Conservation (phyloP, 2,329 filamentous ascomycete species). For the Colletotrichum plurivorum region DNA sequence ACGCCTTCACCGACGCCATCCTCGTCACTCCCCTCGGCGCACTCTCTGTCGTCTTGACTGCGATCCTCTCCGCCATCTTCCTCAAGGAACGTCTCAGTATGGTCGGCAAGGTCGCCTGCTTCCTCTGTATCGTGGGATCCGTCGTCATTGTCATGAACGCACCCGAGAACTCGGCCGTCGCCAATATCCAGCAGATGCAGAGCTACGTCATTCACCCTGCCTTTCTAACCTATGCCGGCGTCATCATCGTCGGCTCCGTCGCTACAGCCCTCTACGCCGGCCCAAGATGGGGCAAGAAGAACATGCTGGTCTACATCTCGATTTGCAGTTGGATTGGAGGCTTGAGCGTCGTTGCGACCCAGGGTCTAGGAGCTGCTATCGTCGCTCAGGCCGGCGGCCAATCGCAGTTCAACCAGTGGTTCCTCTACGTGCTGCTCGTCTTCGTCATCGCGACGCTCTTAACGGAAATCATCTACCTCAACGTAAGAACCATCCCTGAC, state of each 20-base stretch:
- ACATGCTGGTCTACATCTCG: slow-evolving; percentile 96
- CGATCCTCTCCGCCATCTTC: slow-evolving; percentile 92
- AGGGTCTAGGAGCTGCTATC: slow-evolving; percentile 92
- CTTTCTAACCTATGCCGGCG: slow-evolving; percentile 87
- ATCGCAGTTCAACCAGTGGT: slow-evolving; percentile 97
- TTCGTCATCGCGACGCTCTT: slow-evolving; percentile 92
- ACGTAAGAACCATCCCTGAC: slow-evolving; percentile 66
- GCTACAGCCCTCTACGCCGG: slow-evolving; percentile 85
- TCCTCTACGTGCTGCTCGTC: slow-evolving; percentile 90
- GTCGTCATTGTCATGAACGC: slow-evolving; percentile 96
- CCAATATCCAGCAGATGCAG: slow-evolving; percentile 93
- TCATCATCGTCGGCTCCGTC: slow-evolving; percentile 81
- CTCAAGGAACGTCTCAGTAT: slow-evolving; percentile 95
- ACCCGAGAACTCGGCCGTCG: slow-evolving; percentile 86
- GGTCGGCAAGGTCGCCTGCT: slow-evolving; percentile 95
- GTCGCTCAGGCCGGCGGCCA: slow-evolving; percentile 86
- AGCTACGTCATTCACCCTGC: slow-evolving; percentile 87
- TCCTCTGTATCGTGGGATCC: slow-evolving; percentile 93
- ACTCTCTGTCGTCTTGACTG: slow-evolving; percentile 91
- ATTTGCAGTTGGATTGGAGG: slow-evolving; percentile 97
- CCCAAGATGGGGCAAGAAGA: slow-evolving; percentile 93
- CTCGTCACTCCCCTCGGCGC: slow-evolving; percentile 93
- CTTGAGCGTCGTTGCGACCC: slow-evolving; percentile 93
- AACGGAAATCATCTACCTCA: slow-evolving; percentile 95
- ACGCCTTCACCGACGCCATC: slow-evolving; percentile 96